Base-by-base conservation (phyloP, 345 rosid species). In the Bruguiera parviflora region DNA sequence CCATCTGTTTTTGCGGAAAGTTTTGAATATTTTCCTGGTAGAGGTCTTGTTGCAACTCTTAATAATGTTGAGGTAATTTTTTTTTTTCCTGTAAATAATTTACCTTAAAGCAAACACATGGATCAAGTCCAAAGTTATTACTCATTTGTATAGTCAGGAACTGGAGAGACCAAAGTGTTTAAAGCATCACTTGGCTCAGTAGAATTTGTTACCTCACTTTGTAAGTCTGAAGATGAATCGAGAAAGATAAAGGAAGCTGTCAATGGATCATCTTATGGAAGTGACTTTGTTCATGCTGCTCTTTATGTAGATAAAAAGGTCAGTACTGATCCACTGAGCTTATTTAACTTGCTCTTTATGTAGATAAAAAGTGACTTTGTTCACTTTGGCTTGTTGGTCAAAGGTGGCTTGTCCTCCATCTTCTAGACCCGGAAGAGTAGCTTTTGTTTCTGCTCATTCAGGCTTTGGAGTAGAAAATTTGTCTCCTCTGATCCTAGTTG, bases 111-210 rank as follows among this genome's bases (percentile, higher is more conserved):
- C 67, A 27, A 68, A 56, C 62, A 58, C 75, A 73, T 62, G 73
- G 13, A 24, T 22, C 5, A 10, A 61, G 53, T 53, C 33, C n/a
- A 32, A 3, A 64, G 32, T 16, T 1, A 55, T 69, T 76, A 72
- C 43, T 73, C 46, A 65, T 80, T 78, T 57, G 73, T 77, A 72
- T 80, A 91, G 97, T 78, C 92, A 79, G 86, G 83, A 81, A 75
- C 78, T 72, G 84, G 77, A 81, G 82, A 63, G 57, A 68, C 72
- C 67, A 88, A 80, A 80, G 60, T 69, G 74, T 77, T 85, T 78
- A 85, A 81, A 80, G 99, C 97, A 31, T 88, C 95, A 39, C 96
- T 95, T 77, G 99, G 99, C 68, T 95, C 99, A 31, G 79, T 95
- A 35, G 99, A 95, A 63, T 95, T 95, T 72, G 85, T 95, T 55